Evolutionary conservation across 2,329 filamentous ascomycete genomes (phyloP).

Genomic region (Diaporthe velutina): DNA sequence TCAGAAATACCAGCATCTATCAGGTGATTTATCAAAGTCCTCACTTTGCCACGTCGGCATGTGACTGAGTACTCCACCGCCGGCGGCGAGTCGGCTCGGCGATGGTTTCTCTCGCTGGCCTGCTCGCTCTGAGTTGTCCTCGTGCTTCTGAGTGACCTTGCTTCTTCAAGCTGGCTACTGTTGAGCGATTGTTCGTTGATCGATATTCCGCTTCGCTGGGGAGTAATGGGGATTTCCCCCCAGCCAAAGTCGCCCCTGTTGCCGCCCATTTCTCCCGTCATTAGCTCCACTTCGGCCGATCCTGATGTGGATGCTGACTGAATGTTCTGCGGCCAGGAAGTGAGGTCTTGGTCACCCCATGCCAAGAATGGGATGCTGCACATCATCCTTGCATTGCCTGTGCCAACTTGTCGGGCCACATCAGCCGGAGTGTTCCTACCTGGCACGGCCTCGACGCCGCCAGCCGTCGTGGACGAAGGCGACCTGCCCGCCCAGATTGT

Average conservation of each 20-base stretch:
- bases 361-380: not conserved
- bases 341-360: not conserved
- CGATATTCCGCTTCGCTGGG: not conserved
- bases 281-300: not conserved
- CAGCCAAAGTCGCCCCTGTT: not conserved
- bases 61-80: not conserved
- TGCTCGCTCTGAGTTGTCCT: not conserved
- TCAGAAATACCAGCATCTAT: not conserved
- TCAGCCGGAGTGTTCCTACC: not conserved
- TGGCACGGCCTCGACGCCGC: not conserved
- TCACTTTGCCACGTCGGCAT: not conserved
- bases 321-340: not conserved
- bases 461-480: not conserved
- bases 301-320: not conserved
- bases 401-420: not conserved
- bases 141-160: not conserved
- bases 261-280: not conserved
- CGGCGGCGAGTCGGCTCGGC: not conserved
- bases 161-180: not conserved
- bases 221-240: not conserved
- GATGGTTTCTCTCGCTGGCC: not conserved
- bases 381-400: not conserved
- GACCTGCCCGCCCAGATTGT: not conserved
- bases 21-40: not conserved
- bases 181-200: not conserved